A percentile compares a stretch with the other conserved stretches of the same genome.
These are phyloP conservation scores for Sporisorium graminicola DNA, from an alignment of 1,284 basidiomycete genomes.

Conservation along the genomic window DNA sequence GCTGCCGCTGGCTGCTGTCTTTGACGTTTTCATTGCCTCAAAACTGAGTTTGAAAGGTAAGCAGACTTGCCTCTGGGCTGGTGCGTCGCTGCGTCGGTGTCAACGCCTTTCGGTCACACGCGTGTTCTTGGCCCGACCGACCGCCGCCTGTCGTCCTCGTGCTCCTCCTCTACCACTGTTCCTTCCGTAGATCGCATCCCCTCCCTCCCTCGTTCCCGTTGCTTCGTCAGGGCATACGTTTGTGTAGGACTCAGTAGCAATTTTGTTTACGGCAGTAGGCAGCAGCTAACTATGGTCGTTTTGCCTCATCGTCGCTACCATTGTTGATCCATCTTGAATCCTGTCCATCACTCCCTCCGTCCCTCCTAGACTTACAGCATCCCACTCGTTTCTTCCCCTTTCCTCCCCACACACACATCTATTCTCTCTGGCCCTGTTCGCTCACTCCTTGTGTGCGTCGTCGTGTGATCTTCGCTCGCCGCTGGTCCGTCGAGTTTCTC, in stretches of 20 bases:
- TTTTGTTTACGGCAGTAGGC: background rate
- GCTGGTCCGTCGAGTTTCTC: constrained; percentile 10
- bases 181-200: background rate
- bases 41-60: background rate
- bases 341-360: background rate
- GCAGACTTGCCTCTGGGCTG: constrained; percentile 1
- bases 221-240: background rate
- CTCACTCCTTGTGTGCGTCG: background rate
- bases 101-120: constrained; percentile 4
- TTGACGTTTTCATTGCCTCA: background rate
- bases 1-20: background rate
- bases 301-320: constrained; percentile 2
- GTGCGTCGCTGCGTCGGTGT: background rate
- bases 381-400: background rate
- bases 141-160: background rate
- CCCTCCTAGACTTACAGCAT: background rate
- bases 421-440: background rate
- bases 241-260: background rate
- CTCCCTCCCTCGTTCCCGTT: background rate
- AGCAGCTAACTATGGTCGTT: background rate
- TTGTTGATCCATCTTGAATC: background rate
- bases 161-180: too few species aligned
- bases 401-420: background rate
- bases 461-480: constrained; percentile 9
- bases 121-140: constrained; percentile 2